A percentile compares a stretch with the other conserved stretches of the same genome.
These are phyloP conservation scores for Coniella vitis DNA, from an alignment of 2,329 filamentous ascomycete genomes.

Conservation along the genomic window DNA sequence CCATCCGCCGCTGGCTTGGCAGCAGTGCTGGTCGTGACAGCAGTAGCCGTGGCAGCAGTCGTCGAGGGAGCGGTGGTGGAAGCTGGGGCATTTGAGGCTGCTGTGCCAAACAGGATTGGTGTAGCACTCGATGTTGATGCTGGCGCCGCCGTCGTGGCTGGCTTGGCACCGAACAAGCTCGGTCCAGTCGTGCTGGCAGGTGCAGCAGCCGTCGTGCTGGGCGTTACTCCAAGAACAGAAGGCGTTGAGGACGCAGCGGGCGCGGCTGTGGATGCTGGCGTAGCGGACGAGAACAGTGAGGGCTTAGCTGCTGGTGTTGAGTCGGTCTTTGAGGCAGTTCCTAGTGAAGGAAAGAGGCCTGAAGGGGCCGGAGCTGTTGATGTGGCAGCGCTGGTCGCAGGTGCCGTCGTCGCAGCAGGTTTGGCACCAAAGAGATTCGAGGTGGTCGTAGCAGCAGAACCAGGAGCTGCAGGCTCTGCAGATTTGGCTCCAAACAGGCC, in stretches of 20 bases:
- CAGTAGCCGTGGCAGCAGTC: neutral
- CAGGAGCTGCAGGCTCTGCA: slow-evolving; percentile 21
- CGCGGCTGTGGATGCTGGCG: slow-evolving; percentile 19
- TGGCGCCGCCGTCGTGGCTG: slow-evolving; percentile 10
- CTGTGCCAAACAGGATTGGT: slow-evolving; percentile 20
- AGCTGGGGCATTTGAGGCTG: slow-evolving; percentile 21
- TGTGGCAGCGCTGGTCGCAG: slow-evolving; percentile 18
- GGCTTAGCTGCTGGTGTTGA: slow-evolving; percentile 17
- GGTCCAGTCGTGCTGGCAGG: slow-evolving; percentile 22
- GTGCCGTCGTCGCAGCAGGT: slow-evolving; percentile 29
- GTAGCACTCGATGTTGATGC: slow-evolving; percentile 12
- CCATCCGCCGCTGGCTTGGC: slow-evolving; percentile 1
- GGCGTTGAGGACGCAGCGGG: slow-evolving; percentile 7
- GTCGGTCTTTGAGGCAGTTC: slow-evolving; percentile 6
- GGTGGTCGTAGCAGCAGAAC: slow-evolving; percentile 1
- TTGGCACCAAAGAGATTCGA: slow-evolving; percentile 36
- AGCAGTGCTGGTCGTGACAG: neutral
- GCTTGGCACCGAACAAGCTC: slow-evolving; percentile 16
- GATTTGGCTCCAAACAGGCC: slow-evolving; percentile 20
- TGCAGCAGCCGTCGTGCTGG: slow-evolving; percentile 19
- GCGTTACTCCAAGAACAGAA: too few species aligned
- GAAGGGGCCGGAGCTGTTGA: slow-evolving; percentile 17
- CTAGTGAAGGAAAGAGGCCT: slow-evolving; percentile 13
- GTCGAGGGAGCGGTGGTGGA: slow-evolving; percentile 18
- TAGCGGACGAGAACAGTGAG: slow-evolving; percentile 24